Evolutionary conservation across 371 early-diverging fungal genomes (phyloP), one percentile per base, ranked within the genome.

Genomic region (Scutellospora calospora): DNA sequence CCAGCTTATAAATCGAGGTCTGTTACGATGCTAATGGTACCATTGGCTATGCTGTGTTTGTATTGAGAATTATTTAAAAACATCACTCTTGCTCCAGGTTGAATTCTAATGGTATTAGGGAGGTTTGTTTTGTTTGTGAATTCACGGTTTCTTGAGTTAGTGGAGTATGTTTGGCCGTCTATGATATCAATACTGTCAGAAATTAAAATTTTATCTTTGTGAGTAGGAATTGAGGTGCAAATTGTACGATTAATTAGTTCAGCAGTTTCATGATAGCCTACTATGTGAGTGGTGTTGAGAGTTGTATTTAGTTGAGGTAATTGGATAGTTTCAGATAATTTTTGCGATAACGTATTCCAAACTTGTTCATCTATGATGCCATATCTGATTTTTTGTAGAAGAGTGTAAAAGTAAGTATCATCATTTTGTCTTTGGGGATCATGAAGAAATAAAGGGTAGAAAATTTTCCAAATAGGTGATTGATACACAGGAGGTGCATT

Each of bases 381-480:
- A 20, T 52, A 54, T 29, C 74, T 25, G 31, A 73, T 73, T 29
- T 73, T 45, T 55, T 74, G 25, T 6, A 55, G 31, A 6, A 55
- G 14, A 29, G 52, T 74, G 41, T 57, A 74, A n/a, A 71, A 72
- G 20, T 49, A 8, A 0, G 51, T 20, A 73, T 52, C 33, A 12
- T 73, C 5, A 54, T 55, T 31, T 54, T 73, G 57, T 16, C 74
- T 52, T 55, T 55, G 29, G 12, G 29, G 22, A 52, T 73, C n/a
- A 22, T 14, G 3, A 20, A 73, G 31, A 73, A 73, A 73, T 51
- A 73, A 31, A 20, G 73, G 71, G 27, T 72, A 52, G 25, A 72
- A 52, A 49, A 72, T 14, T 52, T 29, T 72, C 54, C 54, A 72
- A 12, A 31, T 12, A 72, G 54, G 45, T 55, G 52, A 52, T 29